phyloP scores from a whole-genome alignment of 2,329 filamentous ascomycete genomes.

The Hymenotorrendiella dingleyae region DNA sequence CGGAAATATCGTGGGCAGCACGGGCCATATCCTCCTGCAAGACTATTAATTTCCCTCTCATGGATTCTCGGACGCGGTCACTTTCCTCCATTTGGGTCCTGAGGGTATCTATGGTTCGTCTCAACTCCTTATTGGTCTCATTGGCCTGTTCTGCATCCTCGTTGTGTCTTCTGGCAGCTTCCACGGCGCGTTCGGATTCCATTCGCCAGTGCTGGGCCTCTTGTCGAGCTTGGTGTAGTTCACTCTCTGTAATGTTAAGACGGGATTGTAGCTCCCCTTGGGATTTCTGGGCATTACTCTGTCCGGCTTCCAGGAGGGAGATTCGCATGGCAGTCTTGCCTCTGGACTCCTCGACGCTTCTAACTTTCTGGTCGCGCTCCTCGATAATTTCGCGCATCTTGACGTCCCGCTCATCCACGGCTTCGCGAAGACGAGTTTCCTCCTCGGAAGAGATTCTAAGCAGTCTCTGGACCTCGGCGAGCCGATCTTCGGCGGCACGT shows the following conservation, averaged over 20 bases:
- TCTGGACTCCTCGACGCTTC: slow-evolving; percentile 49
- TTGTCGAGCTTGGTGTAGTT: slow-evolving; percentile 49
- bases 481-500: slow-evolving; percentile 63
- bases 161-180: slow-evolving; percentile 60
- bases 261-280: slow-evolving; percentile 51
- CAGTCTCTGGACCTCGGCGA: slow-evolving; percentile 66
- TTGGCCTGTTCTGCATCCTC: slow-evolving; percentile 51
- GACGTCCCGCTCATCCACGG: slow-evolving; percentile 62
- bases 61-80: slow-evolving; percentile 73
- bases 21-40: slow-evolving; percentile 82
- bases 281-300: slow-evolving; percentile 48
- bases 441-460: slow-evolving; percentile 67
- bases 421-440: slow-evolving; percentile 60
- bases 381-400: slow-evolving; percentile 62
- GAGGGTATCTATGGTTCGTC: slow-evolving; percentile 66
- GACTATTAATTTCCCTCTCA: slow-evolving; percentile 76
- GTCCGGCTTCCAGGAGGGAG: slow-evolving; percentile 62
- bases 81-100: slow-evolving; percentile 80
- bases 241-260: slow-evolving; percentile 46
- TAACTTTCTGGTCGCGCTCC: slow-evolving; percentile 63
- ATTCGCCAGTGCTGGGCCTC: slow-evolving; percentile 55
- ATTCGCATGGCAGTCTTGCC: slow-evolving; percentile 55
- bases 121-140: slow-evolving; percentile 65
- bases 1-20: slow-evolving; percentile 71
- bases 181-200: slow-evolving; percentile 54